These are phyloP conservation scores for Gentiana straminea DNA, from an alignment of 257 asterid species.

Conservation along the genomic window DNA sequence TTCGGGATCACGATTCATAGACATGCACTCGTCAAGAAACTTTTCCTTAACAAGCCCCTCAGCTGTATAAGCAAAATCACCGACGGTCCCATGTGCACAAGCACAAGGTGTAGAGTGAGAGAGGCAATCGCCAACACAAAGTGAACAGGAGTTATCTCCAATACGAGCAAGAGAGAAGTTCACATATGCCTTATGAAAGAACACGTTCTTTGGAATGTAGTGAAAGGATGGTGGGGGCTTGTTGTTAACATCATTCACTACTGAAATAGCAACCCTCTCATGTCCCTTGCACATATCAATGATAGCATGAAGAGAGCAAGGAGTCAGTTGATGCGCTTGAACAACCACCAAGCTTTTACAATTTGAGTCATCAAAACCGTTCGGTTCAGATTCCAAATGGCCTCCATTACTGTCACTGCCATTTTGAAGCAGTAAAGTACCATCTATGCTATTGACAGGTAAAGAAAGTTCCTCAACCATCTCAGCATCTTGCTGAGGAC, in stretches of 20 bases:
- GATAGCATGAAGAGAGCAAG: conserved; percentile 22
- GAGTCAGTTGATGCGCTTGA: conserved; percentile 23
- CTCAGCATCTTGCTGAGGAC: conserved; percentile 23
- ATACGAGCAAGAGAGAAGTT: conserved; percentile 65
- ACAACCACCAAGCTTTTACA: conserved; percentile 24
- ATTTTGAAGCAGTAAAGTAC: conserved; percentile 16
- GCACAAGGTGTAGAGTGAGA: conserved; percentile 55
- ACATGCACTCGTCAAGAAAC: conserved; percentile 58
- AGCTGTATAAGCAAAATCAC: conserved; percentile 71
- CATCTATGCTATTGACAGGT: conserved; percentile 23
- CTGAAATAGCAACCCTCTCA: conserved; percentile 49
- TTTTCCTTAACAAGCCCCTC: conserved; percentile 78
- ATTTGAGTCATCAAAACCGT: conserved; percentile 21
- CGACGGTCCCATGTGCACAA: conserved; percentile 62
- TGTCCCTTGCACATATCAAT: conserved; percentile 80
- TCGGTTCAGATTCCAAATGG: conserved; percentile 20
- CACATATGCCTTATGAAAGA: conserved; percentile 60
- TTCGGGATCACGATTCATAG: conserved; percentile 69
- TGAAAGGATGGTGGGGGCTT: conserved; percentile 53
- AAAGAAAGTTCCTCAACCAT: conserved; percentile 18
- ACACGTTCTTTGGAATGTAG: conserved; percentile 66
- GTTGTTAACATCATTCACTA: conserved; percentile 53
- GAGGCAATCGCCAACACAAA: conserved; percentile 73
- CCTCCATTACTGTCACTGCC: conserved; percentile 19
- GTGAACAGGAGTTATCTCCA: conserved; percentile 53